Conservation (phyloP, 202 grass and related monocot genomes). For the Brachypodium distachyon region DNA sequence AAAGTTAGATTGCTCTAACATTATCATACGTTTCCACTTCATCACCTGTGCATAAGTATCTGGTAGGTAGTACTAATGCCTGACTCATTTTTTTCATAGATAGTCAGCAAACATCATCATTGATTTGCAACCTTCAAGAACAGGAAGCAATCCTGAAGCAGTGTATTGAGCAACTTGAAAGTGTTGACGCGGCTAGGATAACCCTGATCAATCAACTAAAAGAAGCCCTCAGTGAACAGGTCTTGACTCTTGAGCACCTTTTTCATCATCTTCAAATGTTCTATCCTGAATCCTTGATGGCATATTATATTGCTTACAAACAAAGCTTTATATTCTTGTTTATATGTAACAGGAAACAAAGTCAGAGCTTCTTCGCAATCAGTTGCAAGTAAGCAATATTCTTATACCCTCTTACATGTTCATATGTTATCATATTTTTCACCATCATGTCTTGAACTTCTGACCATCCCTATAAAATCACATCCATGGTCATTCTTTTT, state of each 20-base stretch:
- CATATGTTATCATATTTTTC: not conserved
- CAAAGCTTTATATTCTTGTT: conserved; percentile 10
- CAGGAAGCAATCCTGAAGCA: conserved; percentile 54
- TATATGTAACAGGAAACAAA: conserved; percentile 54
- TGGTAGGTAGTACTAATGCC: not conserved
- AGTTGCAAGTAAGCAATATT: conserved; percentile 61
- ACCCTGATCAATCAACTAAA: conserved; percentile 65
- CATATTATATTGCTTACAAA: conserved; percentile 1
- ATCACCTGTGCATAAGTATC: not conserved
- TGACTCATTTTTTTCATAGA: conserved; percentile 31
- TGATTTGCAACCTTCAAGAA: conserved; percentile 55
- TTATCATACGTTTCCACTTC: not conserved
- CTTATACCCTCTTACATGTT: not conserved
- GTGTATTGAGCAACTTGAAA: conserved; percentile 58
- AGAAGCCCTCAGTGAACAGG: conserved; percentile 78
- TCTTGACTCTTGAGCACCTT: conserved; percentile 21
- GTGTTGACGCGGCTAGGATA: conserved; percentile 35
- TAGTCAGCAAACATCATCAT: conserved; percentile 49
- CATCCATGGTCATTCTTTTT: not conserved
- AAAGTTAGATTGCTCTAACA: not conserved
- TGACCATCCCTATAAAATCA: conserved; percentile 19
- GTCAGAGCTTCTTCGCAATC: conserved; percentile 34
- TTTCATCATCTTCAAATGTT: conserved; percentile 22
- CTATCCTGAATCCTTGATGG: not conserved
- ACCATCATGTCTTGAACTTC: conserved; percentile 11